Evolutionary conservation across 2,329 filamentous ascomycete genomes (phyloP).

Genomic region (Beauveria bassiana): DNA sequence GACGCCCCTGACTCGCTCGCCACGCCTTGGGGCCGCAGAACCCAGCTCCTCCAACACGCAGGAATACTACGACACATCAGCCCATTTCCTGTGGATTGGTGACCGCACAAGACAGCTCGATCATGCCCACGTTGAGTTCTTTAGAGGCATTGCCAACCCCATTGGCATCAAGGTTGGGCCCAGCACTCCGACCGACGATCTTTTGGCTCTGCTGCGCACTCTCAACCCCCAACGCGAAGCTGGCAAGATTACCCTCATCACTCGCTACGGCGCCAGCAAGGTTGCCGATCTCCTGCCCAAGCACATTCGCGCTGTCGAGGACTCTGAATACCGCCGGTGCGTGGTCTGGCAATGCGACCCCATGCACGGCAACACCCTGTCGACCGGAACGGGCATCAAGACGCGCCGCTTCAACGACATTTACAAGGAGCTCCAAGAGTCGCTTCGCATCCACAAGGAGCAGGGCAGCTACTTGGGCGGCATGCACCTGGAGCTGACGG

Average conservation of each 20-base stretch:
- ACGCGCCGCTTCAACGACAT: constrained; percentile 89
- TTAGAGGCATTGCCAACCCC: constrained; percentile 91
- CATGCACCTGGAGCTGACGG: constrained; percentile 90
- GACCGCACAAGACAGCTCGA: constrained; percentile 91
- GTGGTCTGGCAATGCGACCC: constrained; percentile 98
- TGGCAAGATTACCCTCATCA: constrained; percentile 94
- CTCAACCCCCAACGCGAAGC: constrained; percentile 77
- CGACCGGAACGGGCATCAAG: constrained; percentile 73
- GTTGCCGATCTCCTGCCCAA: constrained; percentile 68
- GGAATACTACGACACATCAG: constrained; percentile 87
- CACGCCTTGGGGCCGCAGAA: constrained; percentile 15
- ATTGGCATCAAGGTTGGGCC: constrained; percentile 96
- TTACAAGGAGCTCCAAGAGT: constrained; percentile 75
- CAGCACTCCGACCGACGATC: constrained; percentile 66
- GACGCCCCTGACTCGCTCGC: constrained; percentile 20
- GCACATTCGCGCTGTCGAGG: constrained; percentile 84
- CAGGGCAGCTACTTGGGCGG: constrained; percentile 83
- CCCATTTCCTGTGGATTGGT: constrained; percentile 97
- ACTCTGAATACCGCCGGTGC: constrained; percentile 55
- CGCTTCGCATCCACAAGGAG: constrained; percentile 75
- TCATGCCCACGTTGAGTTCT: constrained; percentile 93
- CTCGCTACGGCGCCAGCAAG: constrained; percentile 77
- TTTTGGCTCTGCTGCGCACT: constrained; percentile 70
- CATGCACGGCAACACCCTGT: constrained; percentile 81
- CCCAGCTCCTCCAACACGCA: constrained; percentile 28